phyloP scores from a whole-genome alignment of 106 monocot genomes.

The Acorus calamus region DNA sequence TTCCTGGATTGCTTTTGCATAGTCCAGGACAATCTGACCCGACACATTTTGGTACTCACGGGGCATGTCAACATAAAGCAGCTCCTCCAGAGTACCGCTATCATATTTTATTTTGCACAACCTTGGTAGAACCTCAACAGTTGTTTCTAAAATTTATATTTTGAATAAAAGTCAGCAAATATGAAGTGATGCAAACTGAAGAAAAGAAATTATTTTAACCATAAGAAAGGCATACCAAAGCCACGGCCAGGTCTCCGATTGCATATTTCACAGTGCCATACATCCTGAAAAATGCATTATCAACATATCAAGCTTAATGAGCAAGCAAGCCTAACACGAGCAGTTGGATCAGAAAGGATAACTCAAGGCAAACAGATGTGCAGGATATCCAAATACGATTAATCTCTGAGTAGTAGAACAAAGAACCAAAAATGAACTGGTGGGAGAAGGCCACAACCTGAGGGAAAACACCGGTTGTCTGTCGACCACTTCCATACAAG shows the following conservation, averaged over 20 bases:
- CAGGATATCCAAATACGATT: too few relatives aligned
- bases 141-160: constrained; percentile 56
- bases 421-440: constrained; percentile 5
- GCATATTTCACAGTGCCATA: constrained; percentile 98
- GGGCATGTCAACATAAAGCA: too few relatives aligned
- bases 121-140: constrained; percentile 9
- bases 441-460: constrained; percentile 43
- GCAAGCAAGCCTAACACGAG: background rate
- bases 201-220: background rate
- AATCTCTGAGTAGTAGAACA: background rate
- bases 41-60: too few relatives aligned
- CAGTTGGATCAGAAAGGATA: background rate
- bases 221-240: constrained; percentile 57
- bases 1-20: too few relatives aligned
- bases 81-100: too few relatives aligned
- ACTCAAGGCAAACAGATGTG: too few relatives aligned
- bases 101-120: too few relatives aligned
- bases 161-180: background rate
- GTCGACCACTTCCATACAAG: constrained; percentile 27
- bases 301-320: constrained; percentile 4
- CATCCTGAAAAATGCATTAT: constrained; percentile 47
- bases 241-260: constrained; percentile 92
- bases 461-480: constrained; percentile 46
- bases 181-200: background rate
- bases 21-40: too few relatives aligned